These are phyloP conservation scores for Glonium stellatum DNA, from an alignment of 495 filamentous ascomycete genomes.

Conservation along the genomic window DNA sequence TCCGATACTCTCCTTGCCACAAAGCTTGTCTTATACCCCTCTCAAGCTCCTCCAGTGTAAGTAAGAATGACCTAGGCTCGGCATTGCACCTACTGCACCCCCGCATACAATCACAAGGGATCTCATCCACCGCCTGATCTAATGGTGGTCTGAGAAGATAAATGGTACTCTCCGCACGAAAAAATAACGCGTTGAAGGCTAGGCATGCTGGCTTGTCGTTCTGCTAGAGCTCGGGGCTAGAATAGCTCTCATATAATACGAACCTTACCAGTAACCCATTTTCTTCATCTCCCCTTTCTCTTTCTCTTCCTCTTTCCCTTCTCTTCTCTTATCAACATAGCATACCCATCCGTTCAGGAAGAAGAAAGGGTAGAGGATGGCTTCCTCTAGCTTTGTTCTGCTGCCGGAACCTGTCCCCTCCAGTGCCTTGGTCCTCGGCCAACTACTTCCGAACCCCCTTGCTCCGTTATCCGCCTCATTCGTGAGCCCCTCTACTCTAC, in stretches of 20 bases:
- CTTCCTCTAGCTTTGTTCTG: conserved; percentile 7
- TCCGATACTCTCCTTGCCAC: neutral
- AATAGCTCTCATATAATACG: neutral
- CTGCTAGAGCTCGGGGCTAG: too few relatives aligned
- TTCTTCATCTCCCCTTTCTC: neutral
- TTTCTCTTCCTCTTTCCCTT: neutral
- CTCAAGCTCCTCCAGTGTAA: neutral
- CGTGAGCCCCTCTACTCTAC: conserved; percentile 3
- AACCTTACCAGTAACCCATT: neutral
- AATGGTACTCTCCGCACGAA: neutral
- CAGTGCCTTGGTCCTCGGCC: conserved; percentile 9
- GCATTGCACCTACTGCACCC: neutral
- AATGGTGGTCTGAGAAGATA: neutral
- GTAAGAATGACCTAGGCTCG: too few relatives aligned
- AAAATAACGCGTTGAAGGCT: conserved; percentile 1
- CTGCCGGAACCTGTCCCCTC: conserved; percentile 15
- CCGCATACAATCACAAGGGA: neutral
- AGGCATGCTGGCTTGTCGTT: too few relatives aligned
- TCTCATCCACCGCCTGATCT: neutral
- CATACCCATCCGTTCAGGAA: too few relatives aligned
- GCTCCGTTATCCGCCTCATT: conserved; percentile 11
- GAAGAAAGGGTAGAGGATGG: too few relatives aligned
- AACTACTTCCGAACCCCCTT: conserved; percentile 17
- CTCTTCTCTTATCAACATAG: neutral
- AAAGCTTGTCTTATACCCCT: neutral